Evolutionary conservation across 2,329 filamentous ascomycete species (phyloP), one percentile per base, ranked within the genome.

Genomic region (Orbilia blumenaviensis): DNA sequence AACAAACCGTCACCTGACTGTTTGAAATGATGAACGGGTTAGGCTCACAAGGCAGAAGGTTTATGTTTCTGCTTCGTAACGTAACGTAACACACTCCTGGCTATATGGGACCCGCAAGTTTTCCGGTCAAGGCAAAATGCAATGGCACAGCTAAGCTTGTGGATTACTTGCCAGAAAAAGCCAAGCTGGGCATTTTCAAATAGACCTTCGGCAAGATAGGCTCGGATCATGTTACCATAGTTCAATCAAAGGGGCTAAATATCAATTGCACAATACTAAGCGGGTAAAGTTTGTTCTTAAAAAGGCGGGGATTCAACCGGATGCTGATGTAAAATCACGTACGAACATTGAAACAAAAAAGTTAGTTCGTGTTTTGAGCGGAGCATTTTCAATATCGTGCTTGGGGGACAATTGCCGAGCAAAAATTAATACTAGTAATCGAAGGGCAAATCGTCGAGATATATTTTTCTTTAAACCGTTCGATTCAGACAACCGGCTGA

Each of bases 141-240:
- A 36, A 56, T 56, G 52, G 52, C 52, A 56, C 32, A 56, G 42
- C 18, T 21, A n/a, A 44, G 6, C 8, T 23, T 56, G 29, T n/a
- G 32, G 32, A 56, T 38, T 38, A 36, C 14, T 23, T 3, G 14
- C 32, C 16, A 63, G 41, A 27, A 41, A 36, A 50, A 46, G 21
- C 41, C n/a, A 67, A 52, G 34, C 58, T 56, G 44, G 46, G 38
- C 10, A 36, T 12, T 4, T 18, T 42, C 25, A 58, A 58, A 32
- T 61, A 42, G 23, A 32, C 21, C 29, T 63, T 71, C 56, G 66
- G 66, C 62, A 63, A 58, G 63, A 62, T 58, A 62, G 62, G 46
- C 36, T 75, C 71, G 56, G 46, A 25, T 62, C 48, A 62, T 75
- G 56, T 67, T 75, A 63, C 62, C 63, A 63, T 75, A 63, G 58